phyloP scores from a whole-genome alignment of 1,139 yeast species.

The Pichia sp. region DNA sequence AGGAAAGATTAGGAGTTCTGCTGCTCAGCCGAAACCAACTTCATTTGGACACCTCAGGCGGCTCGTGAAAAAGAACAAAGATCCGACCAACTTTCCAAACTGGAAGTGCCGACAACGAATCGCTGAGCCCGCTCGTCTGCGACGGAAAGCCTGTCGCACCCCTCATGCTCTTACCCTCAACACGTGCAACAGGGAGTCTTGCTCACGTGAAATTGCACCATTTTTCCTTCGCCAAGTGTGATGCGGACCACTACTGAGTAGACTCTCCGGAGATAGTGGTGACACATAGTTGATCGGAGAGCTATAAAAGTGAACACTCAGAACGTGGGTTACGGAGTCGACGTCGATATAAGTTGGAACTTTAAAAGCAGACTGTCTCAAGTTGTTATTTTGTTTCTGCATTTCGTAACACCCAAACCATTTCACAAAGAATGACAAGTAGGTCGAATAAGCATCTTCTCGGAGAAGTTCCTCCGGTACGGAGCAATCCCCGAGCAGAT shows the following conservation, averaged over 20 bases:
- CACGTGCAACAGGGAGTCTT: background rate
- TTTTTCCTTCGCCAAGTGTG: background rate
- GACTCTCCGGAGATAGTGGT: background rate
- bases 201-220: conserved; percentile 15
- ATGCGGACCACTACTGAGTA: background rate
- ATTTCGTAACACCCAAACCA: background rate
- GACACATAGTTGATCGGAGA: background rate
- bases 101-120: background rate
- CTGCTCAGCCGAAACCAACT: background rate
- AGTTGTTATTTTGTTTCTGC: too few relatives aligned
- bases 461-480: background rate
- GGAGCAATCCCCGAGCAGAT: background rate
- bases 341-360: too few relatives aligned
- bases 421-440: conserved; percentile 4
- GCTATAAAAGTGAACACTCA: background rate
- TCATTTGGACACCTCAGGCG: background rate
- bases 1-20: background rate
- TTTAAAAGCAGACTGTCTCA: too few relatives aligned
- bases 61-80: background rate
- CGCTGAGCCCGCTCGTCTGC: background rate
- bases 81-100: background rate
- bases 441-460: background rate
- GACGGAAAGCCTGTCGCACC: background rate
- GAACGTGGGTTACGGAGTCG: background rate
- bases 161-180: background rate